These are phyloP conservation scores for Rhodotorula sp. DNA, from an alignment of 1,284 basidiomycete genomes.

Conservation along the genomic window DNA sequence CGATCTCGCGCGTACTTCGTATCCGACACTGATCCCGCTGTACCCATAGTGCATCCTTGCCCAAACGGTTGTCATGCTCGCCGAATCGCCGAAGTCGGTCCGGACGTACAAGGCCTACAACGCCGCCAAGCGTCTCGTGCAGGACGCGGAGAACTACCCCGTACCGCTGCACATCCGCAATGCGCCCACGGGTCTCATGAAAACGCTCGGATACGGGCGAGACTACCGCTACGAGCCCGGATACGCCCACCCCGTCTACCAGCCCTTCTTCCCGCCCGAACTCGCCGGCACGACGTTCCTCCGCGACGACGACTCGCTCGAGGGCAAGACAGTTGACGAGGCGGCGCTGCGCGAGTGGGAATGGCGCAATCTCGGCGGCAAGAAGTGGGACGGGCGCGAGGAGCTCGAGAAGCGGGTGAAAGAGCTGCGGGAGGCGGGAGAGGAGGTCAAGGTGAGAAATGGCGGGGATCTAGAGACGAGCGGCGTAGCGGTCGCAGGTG, in stretches of 20 bases:
- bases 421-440: conserved; percentile 4
- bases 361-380: conserved; percentile 62
- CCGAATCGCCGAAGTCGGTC: conserved; percentile 80
- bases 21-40: not conserved
- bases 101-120: conserved; percentile 75
- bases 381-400: conserved; percentile 63
- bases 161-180: conserved; percentile 81
- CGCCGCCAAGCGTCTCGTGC: conserved; percentile 48
- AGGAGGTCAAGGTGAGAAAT: too few species aligned
- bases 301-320: conserved; percentile 58
- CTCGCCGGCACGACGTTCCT: conserved; percentile 57
- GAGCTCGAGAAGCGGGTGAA: conserved; percentile 26
- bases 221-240: conserved; percentile 77
- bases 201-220: conserved; percentile 71
- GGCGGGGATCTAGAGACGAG: not conserved
- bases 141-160: conserved; percentile 58
- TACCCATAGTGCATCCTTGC: conserved; percentile 56
- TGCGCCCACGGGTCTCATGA: conserved; percentile 81
- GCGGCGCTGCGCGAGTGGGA: conserved; percentile 73
- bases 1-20: not conserved
- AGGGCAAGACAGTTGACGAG: conserved; percentile 72
- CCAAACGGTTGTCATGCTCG: conserved; percentile 77
- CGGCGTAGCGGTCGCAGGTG: too few species aligned
- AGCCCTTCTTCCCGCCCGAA: conserved; percentile 56
- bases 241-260: conserved; percentile 60